phyloP scores from a whole-genome alignment of 2,329 filamentous ascomycete genomes.

The Penicillium sp. region DNA sequence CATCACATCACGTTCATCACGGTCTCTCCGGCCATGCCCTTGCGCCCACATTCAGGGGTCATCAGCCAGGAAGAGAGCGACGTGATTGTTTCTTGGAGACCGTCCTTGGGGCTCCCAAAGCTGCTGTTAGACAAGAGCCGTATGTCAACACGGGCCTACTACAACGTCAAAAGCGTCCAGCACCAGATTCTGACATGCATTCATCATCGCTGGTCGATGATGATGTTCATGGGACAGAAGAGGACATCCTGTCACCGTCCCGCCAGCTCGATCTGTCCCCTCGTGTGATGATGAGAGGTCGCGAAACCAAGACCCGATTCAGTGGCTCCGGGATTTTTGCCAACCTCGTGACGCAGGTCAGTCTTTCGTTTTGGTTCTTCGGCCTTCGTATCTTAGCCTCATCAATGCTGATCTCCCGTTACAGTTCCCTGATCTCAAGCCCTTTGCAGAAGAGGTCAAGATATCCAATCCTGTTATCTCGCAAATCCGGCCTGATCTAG shows the following conservation, averaged over 20 bases:
- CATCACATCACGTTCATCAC: conserved; percentile 8
- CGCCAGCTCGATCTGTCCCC: conserved; percentile 37
- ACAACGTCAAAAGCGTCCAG: conserved; percentile 27
- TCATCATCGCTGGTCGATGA: conserved; percentile 11
- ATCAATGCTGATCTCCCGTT: conserved; percentile 11
- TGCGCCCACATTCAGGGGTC: conserved; percentile 5
- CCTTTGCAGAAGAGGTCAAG: conserved; percentile 43
- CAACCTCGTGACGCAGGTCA: conserved; percentile 43
- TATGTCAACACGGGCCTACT: conserved; percentile 31
- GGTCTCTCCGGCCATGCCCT: conserved; percentile 2
- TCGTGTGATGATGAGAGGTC: conserved; percentile 40
- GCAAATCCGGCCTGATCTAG: conserved; percentile 36
- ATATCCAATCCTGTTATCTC: conserved; percentile 38
- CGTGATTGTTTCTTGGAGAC: conserved; percentile 37
- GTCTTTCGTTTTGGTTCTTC: conserved; percentile 1
- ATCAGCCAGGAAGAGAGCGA: conserved; percentile 25
- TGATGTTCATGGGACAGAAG: conserved; percentile 20
- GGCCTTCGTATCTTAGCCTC: background rate
- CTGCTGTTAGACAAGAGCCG: conserved; percentile 35
- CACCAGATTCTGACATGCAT: conserved; percentile 2
- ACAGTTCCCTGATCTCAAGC: conserved; percentile 41
- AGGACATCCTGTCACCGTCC: conserved; percentile 29
- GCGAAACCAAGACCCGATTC: conserved; percentile 44
- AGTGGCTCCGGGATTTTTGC: conserved; percentile 44
- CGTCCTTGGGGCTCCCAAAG: conserved; percentile 37